Base-by-base conservation (phyloP, 2,329 filamentous ascomycete species). In the Hymenoscyphus repandus region DNA sequence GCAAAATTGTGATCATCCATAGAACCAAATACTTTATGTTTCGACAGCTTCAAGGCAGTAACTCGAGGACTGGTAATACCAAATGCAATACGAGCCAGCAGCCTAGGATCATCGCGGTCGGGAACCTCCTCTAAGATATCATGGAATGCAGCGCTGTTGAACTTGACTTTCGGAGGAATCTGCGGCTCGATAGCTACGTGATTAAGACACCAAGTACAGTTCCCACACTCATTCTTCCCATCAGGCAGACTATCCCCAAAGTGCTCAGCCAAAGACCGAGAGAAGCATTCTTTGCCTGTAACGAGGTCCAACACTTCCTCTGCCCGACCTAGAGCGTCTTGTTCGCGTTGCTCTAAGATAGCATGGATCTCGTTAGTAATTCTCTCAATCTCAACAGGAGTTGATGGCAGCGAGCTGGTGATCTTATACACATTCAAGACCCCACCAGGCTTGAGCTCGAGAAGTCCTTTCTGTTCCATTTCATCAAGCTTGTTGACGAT, bases 41-140 rank as follows among this genome's bases (percentile, higher is more conserved):
- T 74, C 11, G 72, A 68, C 31, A 83, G 56, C 59, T 74, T 78
- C 47, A 80, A 61, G 34, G 68, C 63, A 5, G 66, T 70, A 0
- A 80, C 71, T 1, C 79, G 66, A 0, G 81, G 82, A 56, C 78
- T 84, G 40, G 69, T 70, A 60, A 85, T 83, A 0, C 82, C 82
- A 61, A 83, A 85, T 0, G 80, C 81, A 3, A 85, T 66, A 17
- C 77, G 71, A 0, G 82, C 78, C 27, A 85, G 66, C 55, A 82
- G 77, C 11, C 80, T 66, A 2, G 81, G 71, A 60, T 85, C 81
- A 42, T 85, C 77, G 2, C 77, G 69, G 1, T 74, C 71, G 0
- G 65, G 57, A 11, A 75, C 73, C 0, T 63, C 68, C 0, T 63
- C 53, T 1, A 84, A 64, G 0, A 84, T 65, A 1, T 59, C 62